Evolutionary conservation across 306 rosid species (phyloP).

Genomic region (Corylus americana): DNA sequence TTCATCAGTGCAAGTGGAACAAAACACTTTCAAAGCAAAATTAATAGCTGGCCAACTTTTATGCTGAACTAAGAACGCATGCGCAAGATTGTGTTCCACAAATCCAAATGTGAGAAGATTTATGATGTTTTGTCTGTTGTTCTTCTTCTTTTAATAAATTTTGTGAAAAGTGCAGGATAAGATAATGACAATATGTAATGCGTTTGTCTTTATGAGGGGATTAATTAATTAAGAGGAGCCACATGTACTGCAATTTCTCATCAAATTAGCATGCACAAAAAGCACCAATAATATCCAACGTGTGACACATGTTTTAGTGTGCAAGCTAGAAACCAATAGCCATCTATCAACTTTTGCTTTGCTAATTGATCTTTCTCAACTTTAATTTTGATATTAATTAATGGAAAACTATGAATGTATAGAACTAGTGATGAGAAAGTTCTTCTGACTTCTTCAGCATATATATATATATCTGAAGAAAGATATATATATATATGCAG

Average conservation of each 20-base stretch:
- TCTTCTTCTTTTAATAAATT: too few species aligned
- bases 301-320: background rate
- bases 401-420: background rate
- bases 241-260: background rate
- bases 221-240: background rate
- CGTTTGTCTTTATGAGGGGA: background rate
- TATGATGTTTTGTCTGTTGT: background rate
- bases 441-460: too few species aligned
- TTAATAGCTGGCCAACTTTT: slow-evolving; percentile 4
- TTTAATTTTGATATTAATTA: too few species aligned
- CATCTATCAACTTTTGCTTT: background rate
- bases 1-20: background rate
- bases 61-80: slow-evolving; percentile 4
- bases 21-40: slow-evolving; percentile 2
- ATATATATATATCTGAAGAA: too few species aligned
- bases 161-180: background rate
- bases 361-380: too few species aligned
- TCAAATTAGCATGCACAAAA: background rate
- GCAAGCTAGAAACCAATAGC: too few species aligned
- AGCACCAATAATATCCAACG: background rate
- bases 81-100: background rate
- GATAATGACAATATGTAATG: background rate
- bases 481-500: too few species aligned
- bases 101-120: background rate
- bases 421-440: too few species aligned